Base-by-base conservation (phyloP, 129 eudicot species). In the Tagetes patula region DNA sequence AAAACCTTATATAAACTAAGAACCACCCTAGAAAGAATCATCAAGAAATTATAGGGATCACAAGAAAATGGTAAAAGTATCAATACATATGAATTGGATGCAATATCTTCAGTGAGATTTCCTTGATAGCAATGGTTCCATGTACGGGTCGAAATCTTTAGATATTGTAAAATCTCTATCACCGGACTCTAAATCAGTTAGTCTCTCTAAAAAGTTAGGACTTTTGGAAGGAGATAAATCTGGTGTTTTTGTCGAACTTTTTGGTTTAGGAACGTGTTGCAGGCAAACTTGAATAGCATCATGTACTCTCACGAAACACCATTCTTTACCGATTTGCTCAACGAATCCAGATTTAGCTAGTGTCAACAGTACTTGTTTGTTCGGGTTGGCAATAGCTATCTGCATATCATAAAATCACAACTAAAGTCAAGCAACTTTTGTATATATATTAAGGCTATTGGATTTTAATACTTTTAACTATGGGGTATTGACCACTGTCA, bases 281-380 rank as follows among this genome's bases (percentile, higher is more conserved):
- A 91, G 89, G 77, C 99, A 95, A 65, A 89, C 91, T 85, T 91
- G 99, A 70, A 95, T 95, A 11, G 99, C 99, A 79, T 95, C 99
- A 69, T 95, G 99, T 31, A 88, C 96, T 83, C 97, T 83, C 41
- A 95, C 99, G 45, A 95, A 95, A 79, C 85, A 91, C 99, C 99
- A 95, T 52, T 95, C 96, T 71, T 82, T 88, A 12, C 99, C 97
- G 1, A 95, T 87, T 20, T 88, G 78, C 68, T 95, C 97, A n/a
- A 95, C 85, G 63, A 91, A 85, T 11, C 97, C 97, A 4, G 99
- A 84, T 82, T 58, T 82, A 11, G 96, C 65, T 50, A 95, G 88
- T 42, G 91, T 88, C 77, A 80, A 40, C 42, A 95, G 74, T 65
- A 95, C 99, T 39, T 90, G 95, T 14, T 78, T 80, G 82, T 95